Evolutionary conservation across 1,284 basidiomycete genomes (phyloP), one percentile per base, ranked within the genome.

Genomic region (Naganishia sp.): DNA sequence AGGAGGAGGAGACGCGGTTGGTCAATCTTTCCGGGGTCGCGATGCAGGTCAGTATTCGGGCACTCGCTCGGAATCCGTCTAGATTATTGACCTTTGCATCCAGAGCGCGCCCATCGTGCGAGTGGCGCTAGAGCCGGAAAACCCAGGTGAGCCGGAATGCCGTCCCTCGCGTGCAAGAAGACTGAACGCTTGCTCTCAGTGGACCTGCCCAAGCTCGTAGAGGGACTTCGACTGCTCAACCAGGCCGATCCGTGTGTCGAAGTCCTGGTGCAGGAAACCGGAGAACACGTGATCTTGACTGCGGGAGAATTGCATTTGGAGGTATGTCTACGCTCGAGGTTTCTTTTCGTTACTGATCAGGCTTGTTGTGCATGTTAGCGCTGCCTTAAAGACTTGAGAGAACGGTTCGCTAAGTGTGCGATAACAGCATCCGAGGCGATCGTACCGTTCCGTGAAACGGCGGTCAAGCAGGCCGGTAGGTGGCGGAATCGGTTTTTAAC

Each of bases 231-330:
- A 72, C 82, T 99, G 39, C 86, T 99, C 35, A 91, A 90, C 73
- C 94, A 98, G 77, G 89, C 94, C 5, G 96, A 99, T 80, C 95
- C 96, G 1, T 99, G 94, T 72, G 95, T 96, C 18, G 93, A 99
- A 77, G 94, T 91, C 0, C 90, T 97, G 76, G 92, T 98, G 69
- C 95, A 99, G 79, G 88, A 93, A 73, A 97, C 94, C 0, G 96
- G 96, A 47, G 96, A 99, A 79, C 91, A 97, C 78, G 96, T 99
- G 64, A 97, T 99, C 71, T 81, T 98, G 68, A 92, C 92, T 7
- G 96, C 96, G 0, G 96, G 96, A 63, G 96, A 99, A 77, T 81
- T 99, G 65, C 96, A 99, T 78, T 82, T 99, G 25, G 95, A 99
- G 85, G 92, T 92, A 46, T 66, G 80, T 67, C 9, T 4, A 52